Evolutionary conservation across 768 basidiomycete genomes (phyloP).

Genomic region (Ramaria rubella): DNA sequence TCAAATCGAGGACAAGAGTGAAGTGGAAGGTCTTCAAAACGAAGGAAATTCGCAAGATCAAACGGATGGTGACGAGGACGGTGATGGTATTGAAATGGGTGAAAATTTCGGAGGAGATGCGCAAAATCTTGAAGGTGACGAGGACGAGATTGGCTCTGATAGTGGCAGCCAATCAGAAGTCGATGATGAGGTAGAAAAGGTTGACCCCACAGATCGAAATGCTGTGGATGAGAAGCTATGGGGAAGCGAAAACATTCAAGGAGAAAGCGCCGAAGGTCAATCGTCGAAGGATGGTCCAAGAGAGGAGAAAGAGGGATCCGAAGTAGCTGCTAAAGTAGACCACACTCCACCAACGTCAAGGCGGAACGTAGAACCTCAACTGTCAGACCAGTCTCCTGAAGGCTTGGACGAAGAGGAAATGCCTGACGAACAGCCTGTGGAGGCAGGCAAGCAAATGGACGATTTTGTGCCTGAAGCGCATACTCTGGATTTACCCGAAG

Average conservation of each 20-base stretch:
- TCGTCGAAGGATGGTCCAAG: constrained; percentile 55
- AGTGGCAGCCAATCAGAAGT: constrained; percentile 57
- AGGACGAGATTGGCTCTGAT: constrained; percentile 44
- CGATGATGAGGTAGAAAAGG: constrained; percentile 65
- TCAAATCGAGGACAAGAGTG: constrained; percentile 93
- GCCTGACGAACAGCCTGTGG: constrained; percentile 25
- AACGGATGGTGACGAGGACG: constrained; percentile 36
- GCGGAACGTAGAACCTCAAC: constrained; percentile 24
- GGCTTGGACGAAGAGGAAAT: constrained; percentile 24
- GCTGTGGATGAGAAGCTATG: constrained; percentile 95
- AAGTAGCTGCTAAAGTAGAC: constrained; percentile 76
- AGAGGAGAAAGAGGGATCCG: constrained; percentile 45
- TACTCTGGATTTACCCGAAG: constrained; percentile 84
- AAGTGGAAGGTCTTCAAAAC: constrained; percentile 86
- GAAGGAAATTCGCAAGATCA: constrained; percentile 43
- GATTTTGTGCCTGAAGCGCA: constrained; percentile 73
- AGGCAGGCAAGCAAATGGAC: constrained; percentile 49
- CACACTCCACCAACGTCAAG: constrained; percentile 25
- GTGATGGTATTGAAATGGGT: constrained; percentile 84
- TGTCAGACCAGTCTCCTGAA: constrained; percentile 22
- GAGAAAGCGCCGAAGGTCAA: constrained; percentile 50
- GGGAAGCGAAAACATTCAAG: constrained; percentile 72
- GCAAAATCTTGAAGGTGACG: constrained; percentile 59
- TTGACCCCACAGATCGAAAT: constrained; percentile 77
- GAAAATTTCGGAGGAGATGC: constrained; percentile 84